Percentiles rank a stretch among this genome's conserved stretches.
These are phyloP conservation scores for Globomyces pollinis-pini DNA, from an alignment of 192 early-diverging fungal species.

Conservation along the genomic window DNA sequence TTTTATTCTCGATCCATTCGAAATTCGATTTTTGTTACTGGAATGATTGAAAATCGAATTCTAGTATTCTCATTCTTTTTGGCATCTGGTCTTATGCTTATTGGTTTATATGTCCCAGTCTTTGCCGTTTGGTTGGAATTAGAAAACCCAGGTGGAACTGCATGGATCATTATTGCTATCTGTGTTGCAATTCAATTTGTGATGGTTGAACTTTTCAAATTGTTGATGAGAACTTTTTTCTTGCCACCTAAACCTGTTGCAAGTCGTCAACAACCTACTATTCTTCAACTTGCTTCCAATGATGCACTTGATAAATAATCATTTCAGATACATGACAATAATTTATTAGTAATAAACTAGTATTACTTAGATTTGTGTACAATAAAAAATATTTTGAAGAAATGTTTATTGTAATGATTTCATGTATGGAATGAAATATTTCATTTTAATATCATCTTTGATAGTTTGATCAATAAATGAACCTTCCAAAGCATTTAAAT, in stretches of 20 bases:
- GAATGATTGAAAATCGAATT: constrained; percentile 68
- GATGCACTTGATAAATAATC: background rate
- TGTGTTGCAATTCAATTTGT: constrained; percentile 38
- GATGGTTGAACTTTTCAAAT: constrained; percentile 33
- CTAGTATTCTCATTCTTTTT: constrained; percentile 71
- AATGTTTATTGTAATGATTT: background rate
- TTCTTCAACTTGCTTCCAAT: background rate
- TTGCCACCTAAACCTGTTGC: background rate
- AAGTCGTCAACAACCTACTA: background rate
- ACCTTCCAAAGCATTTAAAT: background rate
- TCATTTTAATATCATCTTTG: background rate
- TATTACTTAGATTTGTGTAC: no score
- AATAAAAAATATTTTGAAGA: no score
- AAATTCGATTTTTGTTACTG: constrained; percentile 65
- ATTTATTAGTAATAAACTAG: no score
- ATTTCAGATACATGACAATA: background rate
- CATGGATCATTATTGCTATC: constrained; percentile 33
- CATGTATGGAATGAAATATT: background rate
- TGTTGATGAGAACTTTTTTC: constrained; percentile 12
- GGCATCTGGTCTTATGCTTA: constrained; percentile 60
- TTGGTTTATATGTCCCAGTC: constrained; percentile 75
- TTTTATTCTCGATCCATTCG: constrained; percentile 75
- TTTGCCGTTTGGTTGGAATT: constrained; percentile 34
- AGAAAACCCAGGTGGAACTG: constrained; percentile 22
- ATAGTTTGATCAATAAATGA: background rate